These are phyloP conservation scores for Ogataea nakhonphanomensis DNA, from an alignment of 805 yeast genomes.

Conservation along the genomic window DNA sequence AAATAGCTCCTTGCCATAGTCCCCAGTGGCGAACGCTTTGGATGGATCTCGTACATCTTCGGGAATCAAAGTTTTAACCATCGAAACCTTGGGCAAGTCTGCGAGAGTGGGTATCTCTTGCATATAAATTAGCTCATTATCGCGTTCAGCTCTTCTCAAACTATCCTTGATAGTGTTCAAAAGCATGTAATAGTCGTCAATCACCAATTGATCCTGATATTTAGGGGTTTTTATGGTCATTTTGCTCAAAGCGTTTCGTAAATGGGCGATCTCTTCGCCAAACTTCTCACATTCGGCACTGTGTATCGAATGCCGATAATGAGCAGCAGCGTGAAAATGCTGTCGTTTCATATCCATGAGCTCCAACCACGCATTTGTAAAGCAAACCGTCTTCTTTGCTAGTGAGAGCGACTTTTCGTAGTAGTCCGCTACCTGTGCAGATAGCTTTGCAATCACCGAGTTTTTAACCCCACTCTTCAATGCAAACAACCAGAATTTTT, in stretches of 20 bases:
- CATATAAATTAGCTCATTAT: slow-evolving; percentile 76
- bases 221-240: slow-evolving; percentile 41
- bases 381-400: slow-evolving; percentile 38
- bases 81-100: slow-evolving; percentile 44
- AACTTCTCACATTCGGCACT: slow-evolving; percentile 48
- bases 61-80: slow-evolving; percentile 46
- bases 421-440: slow-evolving; percentile 57
- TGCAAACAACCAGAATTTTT: slow-evolving; percentile 78
- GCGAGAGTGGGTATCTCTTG: slow-evolving; percentile 53
- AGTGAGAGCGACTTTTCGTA: slow-evolving; percentile 47
- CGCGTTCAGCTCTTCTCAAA: slow-evolving; percentile 59
- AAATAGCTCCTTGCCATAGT: slow-evolving; percentile 41
- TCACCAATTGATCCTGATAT: slow-evolving; percentile 41
- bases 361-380: slow-evolving; percentile 54
- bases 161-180: slow-evolving; percentile 40
- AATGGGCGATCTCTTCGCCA: slow-evolving; percentile 69
- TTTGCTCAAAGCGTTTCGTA: slow-evolving; percentile 41
- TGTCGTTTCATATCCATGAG: slow-evolving; percentile 54
- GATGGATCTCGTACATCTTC: slow-evolving; percentile 36
- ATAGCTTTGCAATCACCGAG: slow-evolving; percentile 58
- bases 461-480: slow-evolving; percentile 48
- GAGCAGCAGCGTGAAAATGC: slow-evolving; percentile 72
- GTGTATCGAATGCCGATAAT: slow-evolving; percentile 55
- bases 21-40: slow-evolving; percentile 24
- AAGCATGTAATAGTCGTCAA: slow-evolving; percentile 54